Evolutionary conservation across 2,329 filamentous ascomycete species (phyloP).

Genomic region (Aspergillus pseudoglaucus): DNA sequence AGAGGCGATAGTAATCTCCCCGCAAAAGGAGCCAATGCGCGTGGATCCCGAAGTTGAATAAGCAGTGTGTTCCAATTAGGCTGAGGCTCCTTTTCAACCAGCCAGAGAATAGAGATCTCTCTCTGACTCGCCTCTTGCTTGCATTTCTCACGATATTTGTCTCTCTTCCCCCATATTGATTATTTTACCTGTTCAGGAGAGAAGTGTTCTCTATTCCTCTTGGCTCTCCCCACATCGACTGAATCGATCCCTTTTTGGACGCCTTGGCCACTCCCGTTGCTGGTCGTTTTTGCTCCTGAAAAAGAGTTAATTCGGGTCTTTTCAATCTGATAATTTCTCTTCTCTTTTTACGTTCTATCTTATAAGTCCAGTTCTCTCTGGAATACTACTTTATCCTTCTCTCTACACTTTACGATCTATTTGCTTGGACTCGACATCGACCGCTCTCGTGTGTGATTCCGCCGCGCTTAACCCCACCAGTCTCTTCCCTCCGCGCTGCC

Average conservation of each 20-base stretch:
- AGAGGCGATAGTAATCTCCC: not conserved
- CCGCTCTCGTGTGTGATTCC: conserved; percentile 9
- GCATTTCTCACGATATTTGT: not conserved
- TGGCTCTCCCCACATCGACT: not conserved
- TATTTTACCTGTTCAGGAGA: not conserved
- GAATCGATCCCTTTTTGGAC: not conserved
- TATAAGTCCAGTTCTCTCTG: not conserved
- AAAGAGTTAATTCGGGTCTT: not conserved
- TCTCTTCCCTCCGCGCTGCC: conserved; percentile 6
- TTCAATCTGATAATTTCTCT: not conserved
- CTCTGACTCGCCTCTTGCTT: not conserved
- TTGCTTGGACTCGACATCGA: not conserved
- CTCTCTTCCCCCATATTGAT: not conserved
- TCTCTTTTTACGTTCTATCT: no score
- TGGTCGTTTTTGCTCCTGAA: not conserved
- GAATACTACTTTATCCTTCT: not conserved
- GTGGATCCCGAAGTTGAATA: not conserved
- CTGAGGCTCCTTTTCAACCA: not conserved
- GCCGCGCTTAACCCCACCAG: conserved; percentile 18
- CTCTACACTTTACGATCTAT: not conserved
- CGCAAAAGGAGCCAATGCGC: not conserved
- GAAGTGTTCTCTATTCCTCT: not conserved
- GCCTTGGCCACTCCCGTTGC: not conserved
- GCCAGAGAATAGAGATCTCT: not conserved
- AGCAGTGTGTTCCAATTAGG: not conserved